phyloP scores from a whole-genome alignment of 768 basidiomycete species.

The Amyloporia xantha region DNA sequence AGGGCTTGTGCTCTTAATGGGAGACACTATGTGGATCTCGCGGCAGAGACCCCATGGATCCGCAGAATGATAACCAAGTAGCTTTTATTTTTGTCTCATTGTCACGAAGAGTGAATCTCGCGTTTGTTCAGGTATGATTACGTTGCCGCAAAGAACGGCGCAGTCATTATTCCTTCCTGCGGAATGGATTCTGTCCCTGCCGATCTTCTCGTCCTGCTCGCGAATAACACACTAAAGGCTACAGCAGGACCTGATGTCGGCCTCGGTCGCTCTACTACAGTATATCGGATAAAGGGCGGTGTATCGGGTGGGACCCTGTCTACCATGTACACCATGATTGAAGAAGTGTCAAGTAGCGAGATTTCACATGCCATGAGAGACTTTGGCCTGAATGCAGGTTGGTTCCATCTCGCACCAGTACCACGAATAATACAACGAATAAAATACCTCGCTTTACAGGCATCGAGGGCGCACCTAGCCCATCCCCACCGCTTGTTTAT shows the following conservation, averaged over 20 bases:
- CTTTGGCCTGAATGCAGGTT: conserved; percentile 41
- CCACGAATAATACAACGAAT: too few relatives aligned
- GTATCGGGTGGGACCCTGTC: conserved; percentile 62
- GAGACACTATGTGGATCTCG: conserved; percentile 81
- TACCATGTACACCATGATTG: conserved; percentile 26
- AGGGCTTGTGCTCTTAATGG: conserved; percentile 71
- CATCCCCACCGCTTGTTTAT: conserved; percentile 26
- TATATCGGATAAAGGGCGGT: conserved; percentile 40
- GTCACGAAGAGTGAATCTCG: too few relatives aligned
- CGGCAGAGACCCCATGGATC: conserved; percentile 68
- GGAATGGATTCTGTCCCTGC: conserved; percentile 77
- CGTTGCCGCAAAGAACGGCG: conserved; percentile 57
- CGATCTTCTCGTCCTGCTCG: conserved; percentile 62
- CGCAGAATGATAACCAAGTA: conserved; percentile 53
- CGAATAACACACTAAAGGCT: conserved; percentile 61
- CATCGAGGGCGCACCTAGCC: conserved; percentile 29
- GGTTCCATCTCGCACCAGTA: too few relatives aligned
- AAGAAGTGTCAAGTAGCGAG: conserved; percentile 28
- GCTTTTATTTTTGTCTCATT: neutral
- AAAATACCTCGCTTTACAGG: too few relatives aligned
- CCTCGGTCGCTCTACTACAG: conserved; percentile 53
- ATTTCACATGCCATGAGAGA: conserved; percentile 24
- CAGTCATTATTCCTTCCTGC: conserved; percentile 74
- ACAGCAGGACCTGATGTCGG: conserved; percentile 28
- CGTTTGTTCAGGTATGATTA: conserved; percentile 56